These are phyloP conservation scores for Stephanodiscus triporus DNA, from an alignment of 108 stramenopile genomes.

Conservation along the genomic window DNA sequence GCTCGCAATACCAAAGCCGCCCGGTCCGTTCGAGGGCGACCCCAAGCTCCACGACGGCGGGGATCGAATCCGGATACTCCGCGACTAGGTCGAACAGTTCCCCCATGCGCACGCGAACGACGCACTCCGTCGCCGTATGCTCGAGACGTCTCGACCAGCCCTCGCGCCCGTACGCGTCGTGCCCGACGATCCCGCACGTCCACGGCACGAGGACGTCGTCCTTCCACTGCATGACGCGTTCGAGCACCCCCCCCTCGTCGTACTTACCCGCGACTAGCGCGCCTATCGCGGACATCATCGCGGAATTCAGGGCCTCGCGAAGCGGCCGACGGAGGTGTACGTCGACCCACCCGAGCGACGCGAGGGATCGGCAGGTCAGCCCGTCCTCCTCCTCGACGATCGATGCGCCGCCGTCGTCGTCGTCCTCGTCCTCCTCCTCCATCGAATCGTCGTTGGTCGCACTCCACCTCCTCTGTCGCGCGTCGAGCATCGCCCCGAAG, in stretches of 20 bases:
- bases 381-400: constrained; percentile 25
- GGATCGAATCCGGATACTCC: constrained; percentile 81
- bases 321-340: constrained; percentile 49
- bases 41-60: constrained; percentile 74
- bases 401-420: neutral
- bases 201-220: constrained; percentile 56
- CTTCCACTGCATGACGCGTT: constrained; percentile 54
- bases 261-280: constrained; percentile 56
- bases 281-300: constrained; percentile 40
- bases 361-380: constrained; percentile 51
- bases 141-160: constrained; percentile 56
- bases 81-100: constrained; percentile 85
- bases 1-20: constrained; percentile 26
- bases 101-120: constrained; percentile 57
- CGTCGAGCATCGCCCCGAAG: constrained; percentile 49
- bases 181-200: constrained; percentile 52
- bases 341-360: constrained; percentile 62
- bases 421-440: constrained; percentile 37
- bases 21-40: constrained; percentile 59
- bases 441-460: constrained; percentile 6
- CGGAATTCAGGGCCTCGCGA: constrained; percentile 53
- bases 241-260: constrained; percentile 54
- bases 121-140: constrained; percentile 60
- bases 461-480: constrained; percentile 44
- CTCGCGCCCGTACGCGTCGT: constrained; percentile 22